phyloP scores from a whole-genome alignment of 208 protist species.

The Wallacemonas collosoma region DNA sequence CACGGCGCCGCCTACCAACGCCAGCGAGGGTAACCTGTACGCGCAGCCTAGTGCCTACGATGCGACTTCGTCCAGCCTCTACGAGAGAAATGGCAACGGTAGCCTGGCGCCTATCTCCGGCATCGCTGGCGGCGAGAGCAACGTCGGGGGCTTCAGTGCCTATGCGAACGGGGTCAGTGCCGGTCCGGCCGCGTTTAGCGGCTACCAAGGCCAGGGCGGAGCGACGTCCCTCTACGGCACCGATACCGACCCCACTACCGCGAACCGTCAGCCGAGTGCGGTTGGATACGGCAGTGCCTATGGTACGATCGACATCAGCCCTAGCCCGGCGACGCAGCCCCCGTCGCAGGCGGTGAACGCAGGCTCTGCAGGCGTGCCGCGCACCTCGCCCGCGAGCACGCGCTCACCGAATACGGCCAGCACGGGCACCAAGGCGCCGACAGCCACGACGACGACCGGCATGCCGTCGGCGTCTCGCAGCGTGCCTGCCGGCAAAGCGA shows the following conservation, averaged over 20 bases:
- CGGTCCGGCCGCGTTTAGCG: conserved; percentile 12
- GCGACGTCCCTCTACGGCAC: background rate
- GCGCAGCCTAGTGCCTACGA: conserved; percentile 16
- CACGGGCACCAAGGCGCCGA: too few species aligned
- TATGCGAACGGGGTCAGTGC: conserved; percentile 18
- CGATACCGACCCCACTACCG: background rate
- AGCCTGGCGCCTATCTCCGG: background rate
- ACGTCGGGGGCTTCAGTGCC: conserved; percentile 15
- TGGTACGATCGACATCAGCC: background rate
- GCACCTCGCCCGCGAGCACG: background rate
- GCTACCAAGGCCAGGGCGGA: conserved; percentile 13
- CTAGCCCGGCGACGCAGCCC: conserved; percentile 4
- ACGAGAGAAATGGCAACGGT: conserved; percentile 14
- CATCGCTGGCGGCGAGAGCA: conserved; percentile 18
- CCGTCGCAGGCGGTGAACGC: background rate
- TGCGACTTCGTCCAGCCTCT: conserved; percentile 17
- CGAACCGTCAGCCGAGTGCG: background rate
- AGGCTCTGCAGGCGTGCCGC: background rate
- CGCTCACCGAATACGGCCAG: too few species aligned
- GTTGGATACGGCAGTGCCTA: background rate
- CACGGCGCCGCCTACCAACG: background rate
- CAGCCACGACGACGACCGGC: too few species aligned
- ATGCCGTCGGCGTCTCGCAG: background rate
- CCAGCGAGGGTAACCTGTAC: background rate
- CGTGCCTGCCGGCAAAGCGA: background rate